Percentiles rank a stretch among this genome's conserved stretches.
Evolutionary conservation across 257 asterid species (phyloP).

Genomic region (Marsdenia floribunda): DNA sequence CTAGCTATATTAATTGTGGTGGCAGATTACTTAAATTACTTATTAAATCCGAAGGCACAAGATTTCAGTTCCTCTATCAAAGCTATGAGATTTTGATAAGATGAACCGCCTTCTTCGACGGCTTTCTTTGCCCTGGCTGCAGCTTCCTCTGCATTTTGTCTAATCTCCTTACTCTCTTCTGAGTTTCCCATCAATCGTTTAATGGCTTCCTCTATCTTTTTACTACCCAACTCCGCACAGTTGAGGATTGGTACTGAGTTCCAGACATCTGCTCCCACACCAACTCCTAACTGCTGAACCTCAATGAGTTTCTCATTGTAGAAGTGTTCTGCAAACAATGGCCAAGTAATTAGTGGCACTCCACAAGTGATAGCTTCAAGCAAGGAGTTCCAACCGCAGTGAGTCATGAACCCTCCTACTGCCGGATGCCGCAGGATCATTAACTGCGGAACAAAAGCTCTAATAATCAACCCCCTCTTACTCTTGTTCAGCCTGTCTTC

Average conservation of each 20-base stretch:
- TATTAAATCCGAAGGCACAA: constrained; percentile 9
- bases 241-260: background rate
- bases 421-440: constrained; percentile 22
- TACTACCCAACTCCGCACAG: constrained; percentile 7
- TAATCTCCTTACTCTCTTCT: constrained; percentile 12
- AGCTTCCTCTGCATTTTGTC: constrained; percentile 4
- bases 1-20: too few relatives aligned
- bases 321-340: constrained; percentile 27
- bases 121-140: constrained; percentile 12
- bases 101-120: constrained; percentile 24
- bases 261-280: constrained; percentile 22
- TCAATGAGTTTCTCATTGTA: constrained; percentile 24
- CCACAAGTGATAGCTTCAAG: constrained; percentile 25
- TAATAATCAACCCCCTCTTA: constrained; percentile 21
- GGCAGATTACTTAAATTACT: background rate
- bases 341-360: constrained; percentile 36
- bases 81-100: constrained; percentile 14
- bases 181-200: constrained; percentile 10
- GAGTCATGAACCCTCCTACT: constrained; percentile 27
- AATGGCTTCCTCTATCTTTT: constrained; percentile 14
- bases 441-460: constrained; percentile 29
- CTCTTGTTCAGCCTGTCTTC: constrained; percentile 9
- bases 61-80: constrained; percentile 18
- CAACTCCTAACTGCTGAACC: constrained; percentile 17
- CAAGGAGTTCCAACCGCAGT: constrained; percentile 34